Base-by-base conservation (phyloP, 75 land plant genomes). In the Selaginella moellendorffii region DNA sequence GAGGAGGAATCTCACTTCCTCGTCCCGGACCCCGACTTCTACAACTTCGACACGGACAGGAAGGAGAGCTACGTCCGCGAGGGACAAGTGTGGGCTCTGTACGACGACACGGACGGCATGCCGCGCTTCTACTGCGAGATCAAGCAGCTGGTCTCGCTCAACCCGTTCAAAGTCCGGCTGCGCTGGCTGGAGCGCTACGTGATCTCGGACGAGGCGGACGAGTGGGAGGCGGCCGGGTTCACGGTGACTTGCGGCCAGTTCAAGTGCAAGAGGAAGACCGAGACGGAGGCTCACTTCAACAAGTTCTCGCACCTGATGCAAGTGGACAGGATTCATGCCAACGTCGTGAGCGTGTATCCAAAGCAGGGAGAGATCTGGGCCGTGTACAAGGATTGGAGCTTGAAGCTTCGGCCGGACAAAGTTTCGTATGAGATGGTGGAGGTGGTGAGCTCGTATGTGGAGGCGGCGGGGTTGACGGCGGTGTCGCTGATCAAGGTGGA, bases 71-170 rank as follows among this genome's bases (percentile, higher is more conserved):
- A 75, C 56, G 75, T 85, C 69, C 64, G 52, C 30, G 76, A 66
- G 60, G 76, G 74, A 56, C 97, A 93, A 63, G 54, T 84, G 12
- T 93, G 99, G 99, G 90, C 99, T 53, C 20, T 73, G n/a, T 93
- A 82, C 74, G 99, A 93, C 67, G 62, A 77, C 23, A 1, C 26
- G 17, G 91, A 86, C 77, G 87, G 82, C 29, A 83, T 93, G 96
- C 99, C 99, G 18, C 73, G 99, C 53, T 93, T 72, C 63, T 93
- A 93, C 73, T 80, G 82, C 30, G 67, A 51, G 14, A 76, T 93
- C 2, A 72, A 25, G 24, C 74, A 72, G 25, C 76, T 86, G 1
- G 17, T 30, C 28, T 53, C 68, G 1, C 28, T 26, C 22, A 26
- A 24, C 12, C 95, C 82, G 1, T 83, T 83, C 21, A 72, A 78